A percentile compares a stretch with the other conserved stretches of the same genome.
phyloP scores from a whole-genome alignment of 768 basidiomycete genomes.

The Russula ochroleuca region DNA sequence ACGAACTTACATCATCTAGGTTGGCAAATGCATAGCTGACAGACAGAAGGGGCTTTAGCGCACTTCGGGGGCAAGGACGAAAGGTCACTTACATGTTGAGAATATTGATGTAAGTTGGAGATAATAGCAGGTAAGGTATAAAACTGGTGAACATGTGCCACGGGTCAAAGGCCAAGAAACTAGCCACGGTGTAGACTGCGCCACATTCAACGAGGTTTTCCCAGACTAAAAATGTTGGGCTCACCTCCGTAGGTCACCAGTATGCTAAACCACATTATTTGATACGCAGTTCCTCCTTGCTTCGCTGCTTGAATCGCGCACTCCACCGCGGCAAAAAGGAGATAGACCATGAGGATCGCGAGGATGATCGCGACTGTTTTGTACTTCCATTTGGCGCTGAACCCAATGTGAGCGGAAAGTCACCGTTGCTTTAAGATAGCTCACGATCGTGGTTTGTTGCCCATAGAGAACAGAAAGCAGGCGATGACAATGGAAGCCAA shows the following conservation, averaged over 20 bases:
- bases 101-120: conserved; percentile 75
- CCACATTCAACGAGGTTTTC: background rate
- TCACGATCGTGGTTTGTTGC: conserved; percentile 85
- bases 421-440: conserved; percentile 20
- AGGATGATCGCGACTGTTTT: conserved; percentile 69
- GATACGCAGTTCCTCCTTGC: conserved; percentile 63
- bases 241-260: conserved; percentile 78
- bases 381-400: conserved; percentile 81
- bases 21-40: conserved; percentile 79
- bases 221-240: conserved; percentile 25
- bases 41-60: conserved; percentile 20
- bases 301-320: conserved; percentile 70
- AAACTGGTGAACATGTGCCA: conserved; percentile 96
- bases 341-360: conserved; percentile 75
- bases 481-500: conserved; percentile 84
- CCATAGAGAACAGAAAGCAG: conserved; percentile 93
- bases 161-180: conserved; percentile 85
- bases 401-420: background rate
- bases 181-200: conserved; percentile 70
- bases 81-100: conserved; percentile 58
- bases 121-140: conserved; percentile 80
- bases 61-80: background rate
- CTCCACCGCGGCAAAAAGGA: conserved; percentile 76
- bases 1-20: conserved; percentile 65
- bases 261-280: conserved; percentile 79